Evolutionary conservation across 2,329 filamentous ascomycete species (phyloP).

Genomic region (Scedosporium apiospermum): DNA sequence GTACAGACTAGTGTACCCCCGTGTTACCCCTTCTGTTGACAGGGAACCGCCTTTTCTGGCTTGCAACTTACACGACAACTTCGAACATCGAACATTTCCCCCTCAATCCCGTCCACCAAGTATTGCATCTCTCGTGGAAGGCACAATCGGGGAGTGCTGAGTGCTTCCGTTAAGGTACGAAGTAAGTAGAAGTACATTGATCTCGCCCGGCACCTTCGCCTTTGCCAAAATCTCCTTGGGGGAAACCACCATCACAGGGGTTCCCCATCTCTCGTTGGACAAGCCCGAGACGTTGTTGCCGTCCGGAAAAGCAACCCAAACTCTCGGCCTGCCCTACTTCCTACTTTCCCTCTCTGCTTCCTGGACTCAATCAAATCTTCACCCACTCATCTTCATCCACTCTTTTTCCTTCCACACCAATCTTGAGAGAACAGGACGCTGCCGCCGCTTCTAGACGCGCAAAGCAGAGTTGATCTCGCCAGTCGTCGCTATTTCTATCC

Average conservation of each 20-base stretch:
- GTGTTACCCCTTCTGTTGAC: not conserved
- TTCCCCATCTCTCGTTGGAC: not conserved
- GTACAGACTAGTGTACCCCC: not conserved
- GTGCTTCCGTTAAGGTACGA: not conserved
- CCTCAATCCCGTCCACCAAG: not conserved
- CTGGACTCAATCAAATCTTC: not conserved
- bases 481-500: not conserved
- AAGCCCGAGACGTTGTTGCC: not conserved
- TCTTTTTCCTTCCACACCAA: not conserved
- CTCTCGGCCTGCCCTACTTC: not conserved
- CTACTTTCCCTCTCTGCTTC: not conserved
- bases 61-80: not conserved
- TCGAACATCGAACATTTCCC: not conserved
- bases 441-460: not conserved
- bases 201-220: not conserved
- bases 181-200: not conserved
- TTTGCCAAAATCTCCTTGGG: not conserved
- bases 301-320: not conserved
- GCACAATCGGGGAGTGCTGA: not conserved
- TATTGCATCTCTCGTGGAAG: not conserved
- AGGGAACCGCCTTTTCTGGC: not conserved
- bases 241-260: not conserved
- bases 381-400: not conserved
- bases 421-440: not conserved
- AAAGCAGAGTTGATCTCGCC: slow-evolving; percentile 1